phyloP scores from a whole-genome alignment of 2,329 filamentous ascomycete species.

The Aspergillus ustus region DNA sequence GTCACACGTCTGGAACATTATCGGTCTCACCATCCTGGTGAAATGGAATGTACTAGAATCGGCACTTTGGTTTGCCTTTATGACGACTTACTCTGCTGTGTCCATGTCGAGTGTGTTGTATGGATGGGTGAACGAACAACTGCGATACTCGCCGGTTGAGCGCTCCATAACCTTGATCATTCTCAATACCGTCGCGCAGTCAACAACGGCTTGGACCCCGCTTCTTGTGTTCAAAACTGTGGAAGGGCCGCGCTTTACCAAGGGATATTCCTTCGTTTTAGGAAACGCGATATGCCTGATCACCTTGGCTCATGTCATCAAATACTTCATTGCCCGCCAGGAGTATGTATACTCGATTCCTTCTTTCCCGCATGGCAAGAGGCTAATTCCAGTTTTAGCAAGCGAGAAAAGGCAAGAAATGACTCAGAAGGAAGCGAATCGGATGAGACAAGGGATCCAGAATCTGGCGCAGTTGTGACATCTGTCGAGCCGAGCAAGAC shows the following conservation, averaged over 20 bases:
- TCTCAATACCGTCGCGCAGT: slow-evolving; percentile 60
- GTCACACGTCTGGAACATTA: slow-evolving; percentile 56
- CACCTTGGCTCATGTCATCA: slow-evolving; percentile 29
- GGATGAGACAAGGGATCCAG: slow-evolving; percentile 9
- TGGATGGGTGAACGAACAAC: slow-evolving; percentile 60
- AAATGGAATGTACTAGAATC: slow-evolving; percentile 62
- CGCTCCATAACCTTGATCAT: slow-evolving; percentile 56
- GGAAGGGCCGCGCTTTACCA: slow-evolving; percentile 49
- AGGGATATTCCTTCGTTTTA: slow-evolving; percentile 50
- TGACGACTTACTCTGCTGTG: slow-evolving; percentile 54
- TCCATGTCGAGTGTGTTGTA: slow-evolving; percentile 61
- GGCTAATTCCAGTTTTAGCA: slow-evolving; percentile 2
- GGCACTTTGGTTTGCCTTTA: slow-evolving; percentile 60
- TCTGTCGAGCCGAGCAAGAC: slow-evolving; percentile 7
- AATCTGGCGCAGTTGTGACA: neutral
- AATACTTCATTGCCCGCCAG: slow-evolving; percentile 21
- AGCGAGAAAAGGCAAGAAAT: slow-evolving; percentile 6
- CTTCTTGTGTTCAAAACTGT: slow-evolving; percentile 56
- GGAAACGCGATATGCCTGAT: slow-evolving; percentile 46
- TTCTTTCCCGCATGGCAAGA: neutral
- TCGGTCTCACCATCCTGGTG: slow-evolving; percentile 58
- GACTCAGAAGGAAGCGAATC: slow-evolving; percentile 10
- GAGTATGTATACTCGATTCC: slow-evolving; percentile 19
- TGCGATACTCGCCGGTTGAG: slow-evolving; percentile 48
- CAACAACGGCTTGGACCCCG: slow-evolving; percentile 61